Evolutionary conservation across 331 rosid genomes (phyloP).

Genomic region (Pyrus hybrid): DNA sequence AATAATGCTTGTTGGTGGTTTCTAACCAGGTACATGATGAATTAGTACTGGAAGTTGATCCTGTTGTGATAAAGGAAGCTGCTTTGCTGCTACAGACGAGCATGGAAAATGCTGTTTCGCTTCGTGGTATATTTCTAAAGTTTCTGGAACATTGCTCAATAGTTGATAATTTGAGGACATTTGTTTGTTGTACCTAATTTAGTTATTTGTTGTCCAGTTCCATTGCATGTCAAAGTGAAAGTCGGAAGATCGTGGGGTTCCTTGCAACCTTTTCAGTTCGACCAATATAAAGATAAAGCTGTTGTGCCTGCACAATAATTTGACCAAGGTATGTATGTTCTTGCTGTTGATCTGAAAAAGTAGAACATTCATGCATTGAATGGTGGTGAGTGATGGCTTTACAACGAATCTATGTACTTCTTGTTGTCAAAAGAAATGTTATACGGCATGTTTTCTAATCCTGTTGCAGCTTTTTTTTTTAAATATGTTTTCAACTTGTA

Average conservation of each 20-base stretch:
- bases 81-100: slow-evolving; percentile 56
- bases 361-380: background rate
- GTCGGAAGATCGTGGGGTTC: slow-evolving; percentile 97
- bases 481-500: background rate
- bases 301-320: slow-evolving; percentile 26
- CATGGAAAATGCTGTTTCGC: too few relatives aligned
- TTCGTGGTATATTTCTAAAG: slow-evolving; percentile 50
- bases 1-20: background rate
- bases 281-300: slow-evolving; percentile 25
- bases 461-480: background rate
- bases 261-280: slow-evolving; percentile 53
- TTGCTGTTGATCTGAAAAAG: background rate
- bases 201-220: slow-evolving; percentile 45
- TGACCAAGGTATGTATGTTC: background rate
- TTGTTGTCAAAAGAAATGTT: background rate
- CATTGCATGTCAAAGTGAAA: slow-evolving; percentile 73
- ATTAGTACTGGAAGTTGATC: slow-evolving; percentile 87
- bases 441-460: background rate
- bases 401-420: background rate
- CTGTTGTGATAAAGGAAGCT: slow-evolving; percentile 67
- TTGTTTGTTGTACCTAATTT: background rate
- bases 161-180: background rate
- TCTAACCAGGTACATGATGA: slow-evolving; percentile 84
- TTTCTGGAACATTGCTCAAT: background rate
- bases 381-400: background rate